Percentiles rank a stretch among this genome's conserved stretches.
phyloP scores from a whole-genome alignment of 805 yeast species.

The Nakazawaea holstii region DNA sequence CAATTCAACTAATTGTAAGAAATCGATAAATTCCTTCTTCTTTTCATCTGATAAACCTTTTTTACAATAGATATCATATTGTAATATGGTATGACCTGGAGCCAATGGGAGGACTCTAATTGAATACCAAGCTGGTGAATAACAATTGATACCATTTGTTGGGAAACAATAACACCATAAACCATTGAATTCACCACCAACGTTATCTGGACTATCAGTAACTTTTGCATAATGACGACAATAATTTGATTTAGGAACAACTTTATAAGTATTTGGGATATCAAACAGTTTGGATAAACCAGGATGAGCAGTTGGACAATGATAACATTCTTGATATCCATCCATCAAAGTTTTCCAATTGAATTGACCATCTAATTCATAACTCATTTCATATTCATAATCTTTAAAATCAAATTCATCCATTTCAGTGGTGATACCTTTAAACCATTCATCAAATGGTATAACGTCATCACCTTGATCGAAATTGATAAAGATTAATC shows the following conservation, averaged over 20 bases:
- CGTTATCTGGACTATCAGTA: conserved; percentile 34
- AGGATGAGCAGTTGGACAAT: conserved; percentile 65
- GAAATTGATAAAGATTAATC: conserved; percentile 53
- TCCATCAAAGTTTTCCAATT: conserved; percentile 67
- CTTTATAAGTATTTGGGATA: conserved; percentile 57
- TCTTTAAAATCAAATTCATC: conserved; percentile 54
- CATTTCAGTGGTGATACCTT: conserved; percentile 46
- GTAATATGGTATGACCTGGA: conserved; percentile 50
- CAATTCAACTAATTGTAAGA: conserved; percentile 55
- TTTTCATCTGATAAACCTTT: conserved; percentile 47
- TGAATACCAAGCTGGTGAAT: conserved; percentile 63
- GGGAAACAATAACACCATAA: conserved; percentile 61
- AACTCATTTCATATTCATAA: conserved; percentile 60
- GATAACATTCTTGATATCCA: conserved; percentile 65
- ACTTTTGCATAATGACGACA: conserved; percentile 60
- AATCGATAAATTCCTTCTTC: conserved; percentile 58
- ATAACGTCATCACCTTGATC: conserved; percentile 36
- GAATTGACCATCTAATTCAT: conserved; percentile 57
- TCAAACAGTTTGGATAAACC: conserved; percentile 51
- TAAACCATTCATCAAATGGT: conserved; percentile 48
- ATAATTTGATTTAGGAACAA: conserved; percentile 51
- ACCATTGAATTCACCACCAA: conserved; percentile 59
- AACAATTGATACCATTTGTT: conserved; percentile 56
- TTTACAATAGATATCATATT: conserved; percentile 57
- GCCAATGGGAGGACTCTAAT: conserved; percentile 53